Conservation (phyloP, 768 basidiomycete genomes). For the Rhodotorula diobovata region DNA sequence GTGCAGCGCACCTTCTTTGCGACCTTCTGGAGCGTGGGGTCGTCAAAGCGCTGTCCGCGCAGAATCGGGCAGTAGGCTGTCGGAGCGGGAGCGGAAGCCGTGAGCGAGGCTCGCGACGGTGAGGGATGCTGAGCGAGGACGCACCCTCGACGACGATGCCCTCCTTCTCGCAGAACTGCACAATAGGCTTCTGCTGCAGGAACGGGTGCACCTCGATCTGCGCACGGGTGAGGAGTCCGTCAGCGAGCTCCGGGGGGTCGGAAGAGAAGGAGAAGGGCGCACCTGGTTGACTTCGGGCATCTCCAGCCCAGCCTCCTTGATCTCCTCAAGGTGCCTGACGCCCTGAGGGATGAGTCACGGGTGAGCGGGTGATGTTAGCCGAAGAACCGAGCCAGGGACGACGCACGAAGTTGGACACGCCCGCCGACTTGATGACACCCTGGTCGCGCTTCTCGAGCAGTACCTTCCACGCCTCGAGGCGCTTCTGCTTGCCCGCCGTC, state of each 20-base stretch:
- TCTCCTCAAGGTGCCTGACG: conserved; percentile 59
- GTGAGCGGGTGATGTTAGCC: too few relatives aligned
- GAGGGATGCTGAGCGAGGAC: neutral
- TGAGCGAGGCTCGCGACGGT: too few relatives aligned
- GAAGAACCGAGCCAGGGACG: neutral
- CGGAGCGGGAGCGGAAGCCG: neutral
- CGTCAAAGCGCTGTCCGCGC: conserved; percentile 48
- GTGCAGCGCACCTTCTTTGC: conserved; percentile 59
- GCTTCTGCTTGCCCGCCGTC: conserved; percentile 45
- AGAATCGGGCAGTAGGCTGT: conserved; percentile 70
- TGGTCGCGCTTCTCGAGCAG: conserved; percentile 69
- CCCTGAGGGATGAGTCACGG: conserved; percentile 8
- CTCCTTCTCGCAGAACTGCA: conserved; percentile 57
- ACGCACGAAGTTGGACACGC: conserved; percentile 72
- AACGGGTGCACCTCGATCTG: conserved; percentile 58
- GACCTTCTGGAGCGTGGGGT: conserved; percentile 56
- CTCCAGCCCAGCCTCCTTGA: conserved; percentile 61
- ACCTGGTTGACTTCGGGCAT: conserved; percentile 57
- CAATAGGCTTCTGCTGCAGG: conserved; percentile 62
- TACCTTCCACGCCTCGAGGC: conserved; percentile 55
- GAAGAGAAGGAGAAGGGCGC: neutral
- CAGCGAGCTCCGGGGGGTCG: conserved; percentile 34
- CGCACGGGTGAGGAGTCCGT: conserved; percentile 52
- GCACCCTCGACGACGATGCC: conserved; percentile 60
- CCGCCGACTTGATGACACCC: conserved; percentile 73